These are phyloP conservation scores for Camellia oleifera DNA, from an alignment of 179 eudicot species.

Conservation along the genomic window DNA sequence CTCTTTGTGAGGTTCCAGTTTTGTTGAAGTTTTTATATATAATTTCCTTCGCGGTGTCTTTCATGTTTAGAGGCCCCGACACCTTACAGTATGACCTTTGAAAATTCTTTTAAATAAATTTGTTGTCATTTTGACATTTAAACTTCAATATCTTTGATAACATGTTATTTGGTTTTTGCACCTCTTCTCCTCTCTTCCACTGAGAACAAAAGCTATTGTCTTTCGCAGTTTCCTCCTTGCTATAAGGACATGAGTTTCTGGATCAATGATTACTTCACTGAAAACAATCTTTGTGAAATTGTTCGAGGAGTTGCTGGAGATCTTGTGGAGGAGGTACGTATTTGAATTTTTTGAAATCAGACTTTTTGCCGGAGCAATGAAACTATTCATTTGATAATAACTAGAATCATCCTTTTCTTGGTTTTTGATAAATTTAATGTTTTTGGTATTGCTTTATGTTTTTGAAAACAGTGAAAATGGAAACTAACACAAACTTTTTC, in stretches of 20 bases:
- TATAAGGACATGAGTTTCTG: slow-evolving; percentile 98
- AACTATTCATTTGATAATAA: not conserved
- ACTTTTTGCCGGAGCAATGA: not conserved
- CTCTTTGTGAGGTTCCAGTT: not conserved
- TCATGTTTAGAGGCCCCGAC: not conserved
- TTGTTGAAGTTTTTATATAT: slow-evolving; percentile 1
- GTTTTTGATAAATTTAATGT: no score
- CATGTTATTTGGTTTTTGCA: not conserved
- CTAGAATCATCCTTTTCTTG: not conserved
- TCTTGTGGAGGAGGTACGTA: slow-evolving; percentile 87
- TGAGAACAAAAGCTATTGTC: not conserved
- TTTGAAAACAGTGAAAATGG: no score
- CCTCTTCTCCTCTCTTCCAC: not conserved
- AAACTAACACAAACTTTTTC: no score
- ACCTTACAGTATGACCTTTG: not conserved
- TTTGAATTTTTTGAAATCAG: not conserved
- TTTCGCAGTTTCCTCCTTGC: slow-evolving; percentile 88
- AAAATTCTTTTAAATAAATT: not conserved
- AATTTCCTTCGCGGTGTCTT: not conserved
- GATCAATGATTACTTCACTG: slow-evolving; percentile 85
- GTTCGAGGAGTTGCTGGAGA: slow-evolving; percentile 95
- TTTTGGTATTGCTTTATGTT: not conserved
- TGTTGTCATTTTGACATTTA: not conserved
- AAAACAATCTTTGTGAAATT: slow-evolving; percentile 90
- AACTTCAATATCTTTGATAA: not conserved